Base-by-base conservation (phyloP, 495 filamentous ascomycete genomes). In the Annulohypoxylon stygium region DNA sequence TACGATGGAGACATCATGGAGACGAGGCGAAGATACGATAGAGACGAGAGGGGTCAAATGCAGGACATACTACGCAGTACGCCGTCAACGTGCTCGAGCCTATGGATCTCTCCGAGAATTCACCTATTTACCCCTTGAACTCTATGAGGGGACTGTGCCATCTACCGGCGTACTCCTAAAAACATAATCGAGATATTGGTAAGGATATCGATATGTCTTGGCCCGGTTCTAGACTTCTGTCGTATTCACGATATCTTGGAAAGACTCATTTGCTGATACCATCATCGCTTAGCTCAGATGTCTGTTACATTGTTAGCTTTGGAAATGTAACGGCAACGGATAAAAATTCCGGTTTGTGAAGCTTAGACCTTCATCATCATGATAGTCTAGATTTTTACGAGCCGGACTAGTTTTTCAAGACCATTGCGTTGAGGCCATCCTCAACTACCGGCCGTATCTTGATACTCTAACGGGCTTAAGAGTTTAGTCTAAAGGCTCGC, bases 221-320 rank as follows among this genome's bases (percentile, higher is more conserved):
- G 23, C 10, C 48, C 11, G 14, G 18, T 12, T 51, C 48, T 51
- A 26, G 23, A 8, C 48, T 26, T 26, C 9, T 26, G 23, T 26
- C 23, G 18, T 51, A 18, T 18, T 9, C 20, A 11, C 4, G 48
- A 51, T 51, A 25, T 26, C 20, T 51, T 26, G 48, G 18, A 23
- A 26, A 51, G 48, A 7, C 11, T 23, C 48, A 14, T 51, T n/a
- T 47, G 43, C 43, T 47, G 43, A 47, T 47, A 47, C 43, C 43
- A 47, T 51, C 48, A 51, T 51, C 48, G 48, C 48, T 51, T 51
- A 51, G 48, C 48, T 51, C 43, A 51, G 20, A 23, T 11, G 20
- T 14, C 30, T 11, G 48, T 26, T 26, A 25, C 20, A 26, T 51
- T 51, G 20, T 51, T 26, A 3, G 20, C 6, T 11, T 12, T 51